phyloP scores from a whole-genome alignment of 345 rosid species.

The Aquilaria malaccensis region DNA sequence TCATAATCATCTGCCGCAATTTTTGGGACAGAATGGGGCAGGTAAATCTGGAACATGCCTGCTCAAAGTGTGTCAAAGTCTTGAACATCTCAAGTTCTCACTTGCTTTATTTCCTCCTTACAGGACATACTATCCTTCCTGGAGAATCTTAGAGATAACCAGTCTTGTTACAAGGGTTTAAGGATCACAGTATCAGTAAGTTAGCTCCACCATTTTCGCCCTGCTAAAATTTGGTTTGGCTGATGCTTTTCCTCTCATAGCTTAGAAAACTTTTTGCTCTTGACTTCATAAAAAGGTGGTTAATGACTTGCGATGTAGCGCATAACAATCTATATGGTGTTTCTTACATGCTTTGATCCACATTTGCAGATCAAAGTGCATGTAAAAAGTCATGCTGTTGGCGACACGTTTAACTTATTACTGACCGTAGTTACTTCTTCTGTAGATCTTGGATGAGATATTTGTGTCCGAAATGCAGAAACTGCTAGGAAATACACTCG shows the following conservation, averaged over 20 bases:
- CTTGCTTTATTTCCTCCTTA: background rate
- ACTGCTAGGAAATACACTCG: conserved; percentile 72
- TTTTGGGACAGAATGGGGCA: conserved; percentile 93
- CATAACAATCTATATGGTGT: background rate
- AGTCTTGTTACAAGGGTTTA: conserved; percentile 84
- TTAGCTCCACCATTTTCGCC: background rate
- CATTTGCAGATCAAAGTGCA: background rate
- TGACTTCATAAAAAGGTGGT: background rate
- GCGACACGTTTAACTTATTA: background rate
- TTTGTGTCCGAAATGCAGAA: conserved; percentile 83
- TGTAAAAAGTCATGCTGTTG: background rate
- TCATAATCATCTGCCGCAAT: conserved; percentile 61
- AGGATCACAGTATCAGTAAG: conserved; percentile 79
- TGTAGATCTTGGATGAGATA: conserved; percentile 77
- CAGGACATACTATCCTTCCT: conserved; percentile 80
- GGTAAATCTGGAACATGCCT: conserved; percentile 25
- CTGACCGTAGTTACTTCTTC: background rate
- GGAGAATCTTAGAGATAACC: conserved; percentile 76
- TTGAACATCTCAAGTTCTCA: background rate
- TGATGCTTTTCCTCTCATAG: background rate
- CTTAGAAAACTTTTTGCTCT: background rate
- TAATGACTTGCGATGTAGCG: background rate
- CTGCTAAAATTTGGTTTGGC: background rate
- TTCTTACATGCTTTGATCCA: no score
- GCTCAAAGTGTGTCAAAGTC: background rate